Evolutionary conservation across 768 basidiomycete genomes (phyloP), one percentile per base, ranked within the genome.

Genomic region (Imleria badia): DNA sequence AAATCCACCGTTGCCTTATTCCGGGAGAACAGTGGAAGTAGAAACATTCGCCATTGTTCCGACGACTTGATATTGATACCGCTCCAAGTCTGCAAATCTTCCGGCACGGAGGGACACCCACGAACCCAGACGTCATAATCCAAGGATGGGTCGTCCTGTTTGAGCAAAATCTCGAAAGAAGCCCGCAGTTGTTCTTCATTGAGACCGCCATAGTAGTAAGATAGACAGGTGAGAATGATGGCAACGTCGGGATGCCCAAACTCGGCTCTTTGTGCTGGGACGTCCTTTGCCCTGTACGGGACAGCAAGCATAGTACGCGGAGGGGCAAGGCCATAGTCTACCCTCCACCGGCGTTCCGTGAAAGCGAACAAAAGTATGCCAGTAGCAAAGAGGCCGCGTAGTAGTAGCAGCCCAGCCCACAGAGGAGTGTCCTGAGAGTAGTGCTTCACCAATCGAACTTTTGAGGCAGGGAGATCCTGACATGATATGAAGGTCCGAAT

Each of bases 211-310:
- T 75, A 72, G 26, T 76, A 75, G 45, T 74, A 74, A 0, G 63
- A 68, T 17, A 74, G 58, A 15, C 67, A 74, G 0, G 75, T 75
- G 20, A 74, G 64, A 13, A 59, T 48, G 45, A 75, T 61, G 6
- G 63, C 63, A 12, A 74, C 51, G 20, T 74, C 73, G 1, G 73
- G 73, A 44, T 75, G 73, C 7, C 69, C 71, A 43, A 74, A 75
- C 22, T 76, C 74, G 11, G 73, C 74, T 29, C 65, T 60, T 41
- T 63, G 53, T 8, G 74, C 59, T 2, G 73, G 73, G 22, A 72
- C 58, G 23, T 75, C 75, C 51, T 70, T 75, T 0, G 73, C 75
- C 3, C 72, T 63, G 23, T 74, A 75, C 1, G 73, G 73, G 2
- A 75, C 74, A 1, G 73, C 73, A 2, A 75, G 59, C 61, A 66